Percentiles rank a stretch among this genome's conserved stretches.
Conservation (phyloP, 225 moss, liverwort and hornwort genomes). For the Takakia lepidozioides region DNA sequence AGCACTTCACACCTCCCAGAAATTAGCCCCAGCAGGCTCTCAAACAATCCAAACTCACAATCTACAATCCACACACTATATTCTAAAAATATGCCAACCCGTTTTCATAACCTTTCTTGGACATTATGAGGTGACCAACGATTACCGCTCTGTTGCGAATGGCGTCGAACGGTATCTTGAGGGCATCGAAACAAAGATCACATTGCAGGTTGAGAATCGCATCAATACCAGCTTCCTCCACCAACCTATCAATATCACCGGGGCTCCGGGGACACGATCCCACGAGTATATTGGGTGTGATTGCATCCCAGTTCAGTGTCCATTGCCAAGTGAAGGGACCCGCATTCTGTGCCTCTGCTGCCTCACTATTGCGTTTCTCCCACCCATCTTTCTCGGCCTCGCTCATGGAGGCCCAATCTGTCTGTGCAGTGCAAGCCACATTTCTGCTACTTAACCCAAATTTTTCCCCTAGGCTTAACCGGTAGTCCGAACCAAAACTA, state of each 20-base stretch:
- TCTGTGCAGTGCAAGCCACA: constrained; percentile 7
- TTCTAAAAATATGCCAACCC: too few species aligned
- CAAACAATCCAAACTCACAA: too few species aligned
- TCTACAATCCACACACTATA: too few species aligned
- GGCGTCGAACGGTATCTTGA: constrained; percentile 42
- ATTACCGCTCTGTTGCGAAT: constrained; percentile 39
- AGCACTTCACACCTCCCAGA: too few species aligned
- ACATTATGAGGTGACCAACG: too few species aligned
- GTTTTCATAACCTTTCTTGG: too few species aligned
- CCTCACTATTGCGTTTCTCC: constrained; percentile 57
- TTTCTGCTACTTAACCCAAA: too few species aligned
- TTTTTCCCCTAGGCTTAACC: too few species aligned
- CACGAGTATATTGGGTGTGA: constrained; percentile 31
- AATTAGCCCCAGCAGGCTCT: too few species aligned
- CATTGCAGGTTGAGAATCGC: constrained; percentile 51
- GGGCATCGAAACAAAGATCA: constrained; percentile 46
- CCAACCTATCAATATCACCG: constrained; percentile 37
- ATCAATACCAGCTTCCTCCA: constrained; percentile 50
- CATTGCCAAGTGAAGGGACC: constrained; percentile 50
- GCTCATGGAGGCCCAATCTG: constrained; percentile 23
- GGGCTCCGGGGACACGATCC: constrained; percentile 55
- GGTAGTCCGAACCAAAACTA: too few species aligned
- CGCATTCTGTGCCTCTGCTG: constrained; percentile 19
- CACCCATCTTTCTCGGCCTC: constrained; percentile 45
- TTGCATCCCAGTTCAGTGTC: constrained; percentile 42